Evolutionary conservation across 352 stramenopile species (phyloP).

Genomic region (Pythium sp.): DNA sequence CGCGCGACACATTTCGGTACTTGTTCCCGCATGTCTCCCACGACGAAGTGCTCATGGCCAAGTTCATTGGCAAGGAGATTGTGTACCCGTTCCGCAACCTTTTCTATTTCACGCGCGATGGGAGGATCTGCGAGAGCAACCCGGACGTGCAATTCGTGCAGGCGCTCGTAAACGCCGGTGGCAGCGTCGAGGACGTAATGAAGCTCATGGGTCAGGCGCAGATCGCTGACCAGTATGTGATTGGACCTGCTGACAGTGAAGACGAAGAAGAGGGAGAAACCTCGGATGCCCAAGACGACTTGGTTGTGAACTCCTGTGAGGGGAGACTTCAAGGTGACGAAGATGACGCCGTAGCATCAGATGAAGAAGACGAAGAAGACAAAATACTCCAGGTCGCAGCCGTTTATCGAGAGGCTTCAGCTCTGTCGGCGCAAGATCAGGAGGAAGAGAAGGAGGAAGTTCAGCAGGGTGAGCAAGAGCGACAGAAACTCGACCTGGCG

Average conservation of each 20-base stretch:
- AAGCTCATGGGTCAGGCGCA: constrained; percentile 1
- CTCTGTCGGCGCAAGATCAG: not conserved
- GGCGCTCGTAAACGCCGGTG: not conserved
- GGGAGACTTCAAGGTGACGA: not conserved
- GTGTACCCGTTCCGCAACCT: not conserved
- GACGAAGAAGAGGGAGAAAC: not conserved
- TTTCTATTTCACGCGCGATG: not conserved
- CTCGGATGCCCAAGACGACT: not conserved
- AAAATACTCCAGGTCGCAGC: not conserved
- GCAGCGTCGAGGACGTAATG: not conserved
- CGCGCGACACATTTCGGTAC: not conserved
- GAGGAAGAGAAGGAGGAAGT: not conserved
- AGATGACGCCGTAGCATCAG: not conserved
- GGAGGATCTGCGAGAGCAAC: not conserved
- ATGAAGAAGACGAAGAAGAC: not conserved
- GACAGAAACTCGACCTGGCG: not conserved
- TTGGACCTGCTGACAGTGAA: not conserved
- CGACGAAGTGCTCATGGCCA: constrained; percentile 7
- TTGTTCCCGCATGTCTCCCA: not conserved
- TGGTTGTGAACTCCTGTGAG: not conserved
- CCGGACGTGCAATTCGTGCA: not conserved
- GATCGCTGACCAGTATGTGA: not conserved
- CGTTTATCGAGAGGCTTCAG: not conserved
- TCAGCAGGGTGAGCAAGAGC: not conserved
- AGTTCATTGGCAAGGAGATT: not conserved